Conservation (phyloP, 1,139 yeast species). For the Suhomyces bokatorum region DNA sequence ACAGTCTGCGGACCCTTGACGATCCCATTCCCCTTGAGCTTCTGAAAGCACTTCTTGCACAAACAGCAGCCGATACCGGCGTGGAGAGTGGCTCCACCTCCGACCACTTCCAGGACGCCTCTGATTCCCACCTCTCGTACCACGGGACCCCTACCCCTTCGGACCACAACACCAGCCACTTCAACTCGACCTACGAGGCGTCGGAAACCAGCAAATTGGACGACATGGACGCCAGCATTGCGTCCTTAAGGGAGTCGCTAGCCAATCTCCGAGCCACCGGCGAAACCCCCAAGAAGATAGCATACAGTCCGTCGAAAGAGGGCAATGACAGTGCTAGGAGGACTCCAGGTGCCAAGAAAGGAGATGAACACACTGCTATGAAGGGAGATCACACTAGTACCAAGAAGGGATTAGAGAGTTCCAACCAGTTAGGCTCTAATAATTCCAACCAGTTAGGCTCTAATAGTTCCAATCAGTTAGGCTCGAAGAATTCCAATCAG, state of each 20-base stretch:
- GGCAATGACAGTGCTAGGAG: too few species aligned
- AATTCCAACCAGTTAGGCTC: too few species aligned
- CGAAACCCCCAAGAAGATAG: conserved; percentile 2
- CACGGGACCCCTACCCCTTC: conserved; percentile 6
- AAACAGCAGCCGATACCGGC: neutral
- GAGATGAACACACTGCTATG: too few species aligned
- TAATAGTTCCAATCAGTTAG: too few species aligned
- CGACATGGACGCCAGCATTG: conserved; percentile 27
- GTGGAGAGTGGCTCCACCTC: conserved; percentile 8
- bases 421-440: too few species aligned
- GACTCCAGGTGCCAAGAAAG: too few species aligned
- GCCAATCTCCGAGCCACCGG: conserved; percentile 17
- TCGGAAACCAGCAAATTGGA: conserved; percentile 8
- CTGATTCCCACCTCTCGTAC: conserved; percentile 4
- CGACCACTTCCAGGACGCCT: conserved; percentile 11
- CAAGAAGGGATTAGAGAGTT: too few species aligned
- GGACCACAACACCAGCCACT: neutral
- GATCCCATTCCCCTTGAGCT: conserved; percentile 6
- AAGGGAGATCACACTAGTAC: too few species aligned
- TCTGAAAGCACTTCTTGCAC: conserved; percentile 1
- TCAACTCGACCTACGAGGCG: neutral
- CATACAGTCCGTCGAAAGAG: too few species aligned
- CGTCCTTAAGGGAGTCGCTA: conserved; percentile 25
- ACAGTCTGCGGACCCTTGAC: conserved; percentile 1
- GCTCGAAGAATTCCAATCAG: too few species aligned